Conservation (phyloP, 1,139 yeast genomes). For the Kodamaea fungicola region DNA sequence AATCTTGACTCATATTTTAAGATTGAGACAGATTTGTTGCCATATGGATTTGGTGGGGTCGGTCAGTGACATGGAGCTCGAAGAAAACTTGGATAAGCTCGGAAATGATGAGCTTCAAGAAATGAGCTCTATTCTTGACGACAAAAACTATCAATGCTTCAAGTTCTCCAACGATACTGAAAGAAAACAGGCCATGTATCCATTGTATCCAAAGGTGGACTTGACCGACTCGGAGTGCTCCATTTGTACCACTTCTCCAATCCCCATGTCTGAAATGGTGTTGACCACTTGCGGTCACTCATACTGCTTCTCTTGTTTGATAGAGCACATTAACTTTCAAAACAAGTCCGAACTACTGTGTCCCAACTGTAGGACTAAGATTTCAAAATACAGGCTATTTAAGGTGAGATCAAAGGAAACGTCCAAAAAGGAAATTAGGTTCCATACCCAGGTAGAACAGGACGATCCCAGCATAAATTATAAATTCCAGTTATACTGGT, state of each 20-base stretch:
- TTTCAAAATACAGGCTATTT: constrained; percentile 44
- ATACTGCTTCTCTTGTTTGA: constrained; percentile 71
- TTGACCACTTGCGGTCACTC: constrained; percentile 81
- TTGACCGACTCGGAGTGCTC: constrained; percentile 72
- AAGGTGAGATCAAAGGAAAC: constrained; percentile 30
- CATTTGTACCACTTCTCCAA: constrained; percentile 70
- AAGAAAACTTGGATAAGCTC: constrained; percentile 13
- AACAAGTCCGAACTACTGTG: constrained; percentile 35
- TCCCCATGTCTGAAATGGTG: constrained; percentile 52
- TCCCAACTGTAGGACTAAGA: constrained; percentile 55
- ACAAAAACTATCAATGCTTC: constrained; percentile 11
- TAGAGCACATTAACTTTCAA: constrained; percentile 62
- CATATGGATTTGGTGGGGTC: constrained; percentile 64
- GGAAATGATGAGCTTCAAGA: no score
- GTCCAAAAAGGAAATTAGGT: constrained; percentile 29
- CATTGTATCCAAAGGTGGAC: constrained; percentile 18
- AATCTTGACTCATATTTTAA: constrained; percentile 75
- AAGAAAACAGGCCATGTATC: constrained; percentile 27
- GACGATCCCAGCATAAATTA: constrained; percentile 21
- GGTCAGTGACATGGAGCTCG: constrained; percentile 35
- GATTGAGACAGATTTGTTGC: constrained; percentile 87
- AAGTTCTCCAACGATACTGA: constrained; percentile 35
- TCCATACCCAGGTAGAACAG: constrained; percentile 24
- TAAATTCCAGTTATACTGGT: constrained; percentile 36
- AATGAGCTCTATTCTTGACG: constrained; percentile 9